Percentiles rank a stretch among this genome's conserved stretches.
phyloP scores from a whole-genome alignment of 306 rosid genomes.

The Rosa multiflora region DNA sequence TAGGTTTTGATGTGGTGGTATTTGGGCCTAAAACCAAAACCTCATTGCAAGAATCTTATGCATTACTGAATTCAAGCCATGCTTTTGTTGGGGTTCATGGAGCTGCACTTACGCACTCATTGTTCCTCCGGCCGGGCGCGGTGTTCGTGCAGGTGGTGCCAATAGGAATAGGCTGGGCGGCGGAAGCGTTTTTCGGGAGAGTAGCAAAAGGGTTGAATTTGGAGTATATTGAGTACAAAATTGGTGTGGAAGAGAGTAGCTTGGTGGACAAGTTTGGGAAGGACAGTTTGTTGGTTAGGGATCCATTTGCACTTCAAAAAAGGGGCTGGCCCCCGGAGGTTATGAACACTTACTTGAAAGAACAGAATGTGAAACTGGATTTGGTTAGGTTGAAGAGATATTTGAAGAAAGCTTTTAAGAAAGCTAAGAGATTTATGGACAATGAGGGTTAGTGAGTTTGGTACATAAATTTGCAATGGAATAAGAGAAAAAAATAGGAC shows the following conservation, averaged over 20 bases:
- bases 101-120: slow-evolving; percentile 37
- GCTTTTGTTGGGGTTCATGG: slow-evolving; percentile 48
- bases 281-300: slow-evolving; percentile 20
- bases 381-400: slow-evolving; percentile 29
- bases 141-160: slow-evolving; percentile 51
- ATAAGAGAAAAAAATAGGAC: neutral
- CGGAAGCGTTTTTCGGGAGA: slow-evolving; percentile 25
- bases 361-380: slow-evolving; percentile 40
- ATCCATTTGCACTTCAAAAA: slow-evolving; percentile 22
- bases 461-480: neutral
- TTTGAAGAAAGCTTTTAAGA: slow-evolving; percentile 30
- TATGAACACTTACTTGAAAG: slow-evolving; percentile 35
- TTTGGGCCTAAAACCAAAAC: slow-evolving; percentile 29
- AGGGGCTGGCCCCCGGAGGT: slow-evolving; percentile 22
- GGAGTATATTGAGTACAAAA: slow-evolving; percentile 40
- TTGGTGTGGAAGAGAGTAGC: slow-evolving; percentile 41
- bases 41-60: slow-evolving; percentile 25
- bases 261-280: slow-evolving; percentile 33
- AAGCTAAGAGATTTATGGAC: slow-evolving; percentile 25
- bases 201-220: slow-evolving; percentile 24
- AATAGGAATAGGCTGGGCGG: slow-evolving; percentile 34
- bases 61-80: slow-evolving; percentile 39
- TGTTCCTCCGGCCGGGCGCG: slow-evolving; percentile 35
- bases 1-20: slow-evolving; percentile 39
- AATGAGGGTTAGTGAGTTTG: neutral